Evolutionary conservation across 2,329 filamentous ascomycete genomes (phyloP).

Genomic region (Nemania diffusa): DNA sequence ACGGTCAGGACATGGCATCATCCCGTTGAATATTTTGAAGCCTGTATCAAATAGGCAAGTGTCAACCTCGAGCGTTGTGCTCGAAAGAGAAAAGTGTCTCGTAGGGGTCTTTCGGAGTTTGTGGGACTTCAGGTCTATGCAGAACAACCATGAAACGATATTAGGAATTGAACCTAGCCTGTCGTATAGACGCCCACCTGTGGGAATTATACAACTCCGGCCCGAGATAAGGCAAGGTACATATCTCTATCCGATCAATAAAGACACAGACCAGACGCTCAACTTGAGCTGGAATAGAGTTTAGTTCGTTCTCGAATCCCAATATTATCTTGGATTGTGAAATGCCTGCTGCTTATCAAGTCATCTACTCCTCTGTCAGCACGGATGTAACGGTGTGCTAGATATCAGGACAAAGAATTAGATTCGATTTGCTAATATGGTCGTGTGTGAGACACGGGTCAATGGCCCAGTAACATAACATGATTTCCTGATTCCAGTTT

Average conservation of each 20-base stretch:
- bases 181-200: neutral
- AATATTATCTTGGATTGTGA: neutral
- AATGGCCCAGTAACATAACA: neutral
- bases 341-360: constrained; percentile 7
- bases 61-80: neutral
- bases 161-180: constrained; percentile 15
- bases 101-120: neutral
- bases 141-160: neutral
- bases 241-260: constrained; percentile 1
- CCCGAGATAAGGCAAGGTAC: constrained; percentile 10
- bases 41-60: constrained; percentile 32
- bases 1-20: constrained; percentile 21
- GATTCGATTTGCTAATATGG: constrained; percentile 2
- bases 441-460: neutral
- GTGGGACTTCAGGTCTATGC: constrained; percentile 9
- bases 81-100: neutral
- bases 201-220: neutral
- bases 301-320: neutral
- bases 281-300: neutral
- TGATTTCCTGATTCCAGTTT: neutral
- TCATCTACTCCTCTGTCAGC: constrained; percentile 5
- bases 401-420: constrained; percentile 18
- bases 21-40: neutral
- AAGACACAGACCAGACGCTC: neutral
- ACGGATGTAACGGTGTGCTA: constrained; percentile 2